Evolutionary conservation across 768 basidiomycete species (phyloP).

Genomic region (Suillus occidentalis): DNA sequence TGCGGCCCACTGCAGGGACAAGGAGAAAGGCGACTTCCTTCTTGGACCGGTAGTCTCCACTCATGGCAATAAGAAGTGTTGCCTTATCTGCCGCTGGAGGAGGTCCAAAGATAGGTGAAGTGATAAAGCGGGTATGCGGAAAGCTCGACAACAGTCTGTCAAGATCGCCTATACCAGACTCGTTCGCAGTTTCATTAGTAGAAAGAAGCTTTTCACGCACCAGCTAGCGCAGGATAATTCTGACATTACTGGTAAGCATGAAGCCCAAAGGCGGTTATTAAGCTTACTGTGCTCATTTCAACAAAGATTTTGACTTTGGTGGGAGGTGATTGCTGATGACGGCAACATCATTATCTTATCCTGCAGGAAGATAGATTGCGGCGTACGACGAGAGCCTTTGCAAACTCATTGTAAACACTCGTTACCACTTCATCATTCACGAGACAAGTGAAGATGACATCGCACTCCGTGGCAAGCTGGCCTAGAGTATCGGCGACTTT

Average conservation of each 20-base stretch:
- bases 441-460: slow-evolving; percentile 76
- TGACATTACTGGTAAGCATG: slow-evolving; percentile 25
- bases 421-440: slow-evolving; percentile 71
- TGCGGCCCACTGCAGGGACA: slow-evolving; percentile 76
- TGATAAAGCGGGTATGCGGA: slow-evolving; percentile 63
- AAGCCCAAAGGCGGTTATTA: neutral
- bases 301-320: slow-evolving; percentile 72
- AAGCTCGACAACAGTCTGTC: slow-evolving; percentile 63
- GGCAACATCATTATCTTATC: slow-evolving; percentile 8
- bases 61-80: slow-evolving; percentile 72
- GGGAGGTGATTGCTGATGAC: slow-evolving; percentile 39
- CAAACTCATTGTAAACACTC: slow-evolving; percentile 60
- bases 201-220: slow-evolving; percentile 22
- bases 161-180: slow-evolving; percentile 51
- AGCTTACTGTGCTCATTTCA: slow-evolving; percentile 80
- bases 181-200: neutral
- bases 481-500: slow-evolving; percentile 55
- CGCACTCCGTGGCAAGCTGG: slow-evolving; percentile 64
- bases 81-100: slow-evolving; percentile 66
- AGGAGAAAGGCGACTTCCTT: slow-evolving; percentile 76
- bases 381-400: slow-evolving; percentile 55
- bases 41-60: slow-evolving; percentile 81
- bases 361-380: neutral
- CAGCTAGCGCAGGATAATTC: slow-evolving; percentile 58
- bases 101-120: slow-evolving; percentile 76